Conservation (phyloP, 352 stramenopile species). For the Phytophthora pisi region DNA sequence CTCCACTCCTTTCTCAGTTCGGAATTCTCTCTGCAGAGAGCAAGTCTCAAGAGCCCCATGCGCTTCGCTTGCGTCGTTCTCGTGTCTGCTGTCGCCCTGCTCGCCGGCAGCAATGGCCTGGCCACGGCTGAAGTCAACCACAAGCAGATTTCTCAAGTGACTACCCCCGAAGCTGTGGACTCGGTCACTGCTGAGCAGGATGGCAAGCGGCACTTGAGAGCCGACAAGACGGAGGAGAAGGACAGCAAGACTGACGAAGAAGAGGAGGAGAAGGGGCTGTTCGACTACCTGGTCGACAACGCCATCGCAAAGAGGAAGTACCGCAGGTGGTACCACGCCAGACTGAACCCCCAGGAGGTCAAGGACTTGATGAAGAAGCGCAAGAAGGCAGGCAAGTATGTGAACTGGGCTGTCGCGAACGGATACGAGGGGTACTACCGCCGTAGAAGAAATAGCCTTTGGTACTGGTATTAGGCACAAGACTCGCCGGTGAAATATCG, state of each 20-base stretch:
- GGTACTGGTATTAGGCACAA: not conserved
- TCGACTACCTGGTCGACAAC: not conserved
- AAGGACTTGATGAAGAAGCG: not conserved
- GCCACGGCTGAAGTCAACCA: not conserved
- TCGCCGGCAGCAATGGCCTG: not conserved
- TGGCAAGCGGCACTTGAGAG: not conserved
- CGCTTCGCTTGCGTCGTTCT: not conserved
- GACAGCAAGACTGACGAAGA: not conserved
- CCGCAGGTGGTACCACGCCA: slow-evolving; percentile 1
- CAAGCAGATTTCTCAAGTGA: not conserved
- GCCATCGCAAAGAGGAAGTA: not conserved
- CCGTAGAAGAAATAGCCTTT: not conserved
- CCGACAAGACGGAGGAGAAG: not conserved
- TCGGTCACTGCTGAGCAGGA: not conserved
- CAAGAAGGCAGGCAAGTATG: not conserved
- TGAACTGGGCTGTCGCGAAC: not conserved
- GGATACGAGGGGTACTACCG: not conserved
- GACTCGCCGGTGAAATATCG: not conserved
- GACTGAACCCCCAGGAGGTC: not conserved
- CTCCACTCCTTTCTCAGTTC: not conserved
- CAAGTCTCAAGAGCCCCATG: not conserved
- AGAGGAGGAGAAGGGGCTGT: not conserved
- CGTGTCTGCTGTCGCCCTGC: not conserved
- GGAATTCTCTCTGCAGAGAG: not conserved
- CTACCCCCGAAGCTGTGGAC: not conserved